Conservation (phyloP, 257 asterid species). For the Ophiorrhiza pumila region DNA sequence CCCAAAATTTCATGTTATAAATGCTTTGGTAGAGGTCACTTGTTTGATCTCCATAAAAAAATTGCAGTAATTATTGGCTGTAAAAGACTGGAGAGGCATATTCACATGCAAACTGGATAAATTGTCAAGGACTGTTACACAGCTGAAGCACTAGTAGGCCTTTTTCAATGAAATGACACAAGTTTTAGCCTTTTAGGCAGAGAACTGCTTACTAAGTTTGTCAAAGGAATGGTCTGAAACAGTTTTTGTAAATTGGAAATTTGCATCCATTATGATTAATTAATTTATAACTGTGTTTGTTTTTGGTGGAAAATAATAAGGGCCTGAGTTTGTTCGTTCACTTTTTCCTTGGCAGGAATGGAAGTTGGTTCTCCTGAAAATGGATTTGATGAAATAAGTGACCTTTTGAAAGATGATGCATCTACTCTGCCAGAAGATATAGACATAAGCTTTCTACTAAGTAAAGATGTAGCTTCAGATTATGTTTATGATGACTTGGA, state of each 20-base stretch:
- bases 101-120: background rate
- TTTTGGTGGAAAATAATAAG: background rate
- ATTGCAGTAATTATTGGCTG: no score
- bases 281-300: background rate
- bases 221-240: background rate
- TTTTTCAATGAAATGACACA: background rate
- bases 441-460: slow-evolving; percentile 12
- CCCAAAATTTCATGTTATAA: background rate
- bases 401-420: slow-evolving; percentile 22
- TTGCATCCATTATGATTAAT: no score
- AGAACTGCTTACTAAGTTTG: background rate
- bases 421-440: slow-evolving; percentile 24
- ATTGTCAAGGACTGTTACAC: background rate
- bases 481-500: slow-evolving; percentile 18
- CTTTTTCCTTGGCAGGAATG: slow-evolving; percentile 18
- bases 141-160: background rate
- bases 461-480: slow-evolving; percentile 21
- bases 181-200: background rate
- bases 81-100: background rate
- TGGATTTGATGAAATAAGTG: slow-evolving; percentile 26
- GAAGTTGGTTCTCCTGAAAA: slow-evolving; percentile 25
- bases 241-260: no score
- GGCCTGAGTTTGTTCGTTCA: background rate
- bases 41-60: background rate
- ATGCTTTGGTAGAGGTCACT: background rate